Conservation (phyloP, 2,329 filamentous ascomycete species). For the Neofusicoccum kwambonambiense region DNA sequence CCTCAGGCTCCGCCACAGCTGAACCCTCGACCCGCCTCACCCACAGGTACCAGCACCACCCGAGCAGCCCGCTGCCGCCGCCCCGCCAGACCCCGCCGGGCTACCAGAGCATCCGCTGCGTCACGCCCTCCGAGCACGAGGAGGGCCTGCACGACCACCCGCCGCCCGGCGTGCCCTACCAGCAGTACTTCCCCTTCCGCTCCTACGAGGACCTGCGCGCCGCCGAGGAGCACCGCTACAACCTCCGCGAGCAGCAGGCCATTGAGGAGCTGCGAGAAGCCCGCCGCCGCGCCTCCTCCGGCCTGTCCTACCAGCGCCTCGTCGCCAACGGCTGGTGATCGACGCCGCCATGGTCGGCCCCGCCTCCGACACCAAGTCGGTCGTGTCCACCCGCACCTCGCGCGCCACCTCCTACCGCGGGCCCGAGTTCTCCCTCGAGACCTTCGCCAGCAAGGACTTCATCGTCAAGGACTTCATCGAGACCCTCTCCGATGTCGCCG, state of each 20-base stretch:
- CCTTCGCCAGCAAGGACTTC: constrained; percentile 71
- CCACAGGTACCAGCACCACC: not conserved
- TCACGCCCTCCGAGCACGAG: constrained; percentile 16
- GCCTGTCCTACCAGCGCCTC: constrained; percentile 3
- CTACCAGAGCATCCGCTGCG: constrained; percentile 19
- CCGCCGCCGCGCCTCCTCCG: constrained; percentile 15
- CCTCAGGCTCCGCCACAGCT: constrained; percentile 3
- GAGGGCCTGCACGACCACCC: constrained; percentile 18
- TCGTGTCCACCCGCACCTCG: constrained; percentile 41
- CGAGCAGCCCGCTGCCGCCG: not conserved
- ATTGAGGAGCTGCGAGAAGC: constrained; percentile 16
- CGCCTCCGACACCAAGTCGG: constrained; percentile 42
- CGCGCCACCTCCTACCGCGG: constrained; percentile 55
- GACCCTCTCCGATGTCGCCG: constrained; percentile 79
- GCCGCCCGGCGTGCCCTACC: constrained; percentile 18
- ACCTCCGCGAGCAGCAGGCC: constrained; percentile 9
- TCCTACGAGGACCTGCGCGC: constrained; percentile 19
- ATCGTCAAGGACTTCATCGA: constrained; percentile 98
- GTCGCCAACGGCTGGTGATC: not conserved
- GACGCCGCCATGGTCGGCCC: constrained; percentile 32
- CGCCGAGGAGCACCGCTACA: constrained; percentile 7
- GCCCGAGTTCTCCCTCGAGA: constrained; percentile 82
- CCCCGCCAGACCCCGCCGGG: constrained; percentile 16
- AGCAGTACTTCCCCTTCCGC: constrained; percentile 17
- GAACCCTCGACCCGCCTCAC: not conserved